phyloP scores from a whole-genome alignment of 805 yeast genomes.

The Starmerella apis region DNA sequence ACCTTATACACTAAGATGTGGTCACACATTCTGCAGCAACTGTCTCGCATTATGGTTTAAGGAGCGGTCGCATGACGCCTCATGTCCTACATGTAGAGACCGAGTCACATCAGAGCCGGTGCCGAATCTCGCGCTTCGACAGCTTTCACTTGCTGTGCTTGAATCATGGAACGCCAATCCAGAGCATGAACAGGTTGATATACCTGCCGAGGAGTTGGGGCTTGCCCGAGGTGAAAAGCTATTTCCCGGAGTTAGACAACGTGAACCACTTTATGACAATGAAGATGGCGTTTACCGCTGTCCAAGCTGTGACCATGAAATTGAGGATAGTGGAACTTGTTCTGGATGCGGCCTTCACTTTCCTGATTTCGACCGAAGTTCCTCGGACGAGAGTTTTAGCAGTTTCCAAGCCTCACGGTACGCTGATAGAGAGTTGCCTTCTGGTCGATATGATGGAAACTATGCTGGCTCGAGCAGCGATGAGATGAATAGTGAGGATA shows the following conservation, averaged over 20 bases:
- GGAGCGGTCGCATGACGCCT: slow-evolving; percentile 8
- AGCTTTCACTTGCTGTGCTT: slow-evolving; percentile 15
- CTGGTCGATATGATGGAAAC: not conserved
- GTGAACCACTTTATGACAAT: slow-evolving; percentile 38
- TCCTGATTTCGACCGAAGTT: slow-evolving; percentile 4
- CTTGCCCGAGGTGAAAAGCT: slow-evolving; percentile 2
- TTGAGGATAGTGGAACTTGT: slow-evolving; percentile 44
- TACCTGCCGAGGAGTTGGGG: not conserved
- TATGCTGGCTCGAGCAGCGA: slow-evolving; percentile 6
- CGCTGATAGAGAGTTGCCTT: not conserved
- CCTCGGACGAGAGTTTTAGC: slow-evolving; percentile 9
- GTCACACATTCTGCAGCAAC: slow-evolving; percentile 57
- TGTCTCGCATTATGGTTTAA: slow-evolving; percentile 30
- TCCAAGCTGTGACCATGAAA: slow-evolving; percentile 60
- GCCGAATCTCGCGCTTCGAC: slow-evolving; percentile 19
- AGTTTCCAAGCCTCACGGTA: not conserved
- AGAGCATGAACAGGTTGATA: not conserved
- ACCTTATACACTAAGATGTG: slow-evolving; percentile 49
- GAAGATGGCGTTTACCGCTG: slow-evolving; percentile 62
- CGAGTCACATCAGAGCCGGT: slow-evolving; percentile 17
- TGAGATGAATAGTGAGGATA: slow-evolving; percentile 8
- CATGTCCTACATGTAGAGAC: slow-evolving; percentile 26
- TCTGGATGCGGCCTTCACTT: slow-evolving; percentile 41
- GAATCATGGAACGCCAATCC: slow-evolving; percentile 14
- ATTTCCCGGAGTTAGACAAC: not conserved